Evolutionary conservation across 768 basidiomycete species (phyloP).

Genomic region (Inosperma sp.): DNA sequence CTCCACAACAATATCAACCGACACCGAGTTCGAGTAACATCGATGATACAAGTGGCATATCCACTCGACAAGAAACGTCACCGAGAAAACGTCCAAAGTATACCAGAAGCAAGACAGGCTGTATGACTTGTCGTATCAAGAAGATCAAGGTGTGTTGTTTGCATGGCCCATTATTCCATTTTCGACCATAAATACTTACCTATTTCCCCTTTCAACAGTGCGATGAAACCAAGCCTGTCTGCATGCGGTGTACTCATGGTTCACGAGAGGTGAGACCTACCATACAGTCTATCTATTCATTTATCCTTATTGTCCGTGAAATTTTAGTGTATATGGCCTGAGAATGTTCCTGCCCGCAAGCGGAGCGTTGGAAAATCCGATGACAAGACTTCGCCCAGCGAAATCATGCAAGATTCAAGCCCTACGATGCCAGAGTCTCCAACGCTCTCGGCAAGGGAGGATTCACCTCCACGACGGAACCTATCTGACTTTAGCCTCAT

Average conservation of each 20-base stretch:
- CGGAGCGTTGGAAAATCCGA: conserved; percentile 64
- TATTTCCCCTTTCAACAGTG: conserved; percentile 46
- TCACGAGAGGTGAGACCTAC: conserved; percentile 64
- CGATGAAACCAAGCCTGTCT: conserved; percentile 85
- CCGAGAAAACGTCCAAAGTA: conserved; percentile 87
- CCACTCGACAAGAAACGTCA: conserved; percentile 45
- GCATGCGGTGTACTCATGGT: conserved; percentile 81
- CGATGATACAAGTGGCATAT: conserved; percentile 42
- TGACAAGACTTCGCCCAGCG: conserved; percentile 68
- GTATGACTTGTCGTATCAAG: conserved; percentile 88
- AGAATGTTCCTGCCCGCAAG: conserved; percentile 68
- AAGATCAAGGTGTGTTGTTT: conserved; percentile 76
- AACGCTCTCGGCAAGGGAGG: conserved; percentile 65
- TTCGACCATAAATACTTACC: background rate
- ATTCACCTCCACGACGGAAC: conserved; percentile 56
- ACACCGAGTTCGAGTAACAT: too few relatives aligned
- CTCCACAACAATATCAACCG: conserved; percentile 34
- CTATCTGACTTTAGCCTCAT: conserved; percentile 37
- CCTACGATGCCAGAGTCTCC: conserved; percentile 68
- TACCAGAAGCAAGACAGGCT: conserved; percentile 91
- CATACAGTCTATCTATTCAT: conserved; percentile 19
- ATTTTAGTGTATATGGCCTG: conserved; percentile 77
- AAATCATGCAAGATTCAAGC: conserved; percentile 36
- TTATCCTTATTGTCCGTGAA: conserved; percentile 1
- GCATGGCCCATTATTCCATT: background rate